Evolutionary conservation across 257 asterid genomes (phyloP).

Genomic region (Petunia secreta): DNA sequence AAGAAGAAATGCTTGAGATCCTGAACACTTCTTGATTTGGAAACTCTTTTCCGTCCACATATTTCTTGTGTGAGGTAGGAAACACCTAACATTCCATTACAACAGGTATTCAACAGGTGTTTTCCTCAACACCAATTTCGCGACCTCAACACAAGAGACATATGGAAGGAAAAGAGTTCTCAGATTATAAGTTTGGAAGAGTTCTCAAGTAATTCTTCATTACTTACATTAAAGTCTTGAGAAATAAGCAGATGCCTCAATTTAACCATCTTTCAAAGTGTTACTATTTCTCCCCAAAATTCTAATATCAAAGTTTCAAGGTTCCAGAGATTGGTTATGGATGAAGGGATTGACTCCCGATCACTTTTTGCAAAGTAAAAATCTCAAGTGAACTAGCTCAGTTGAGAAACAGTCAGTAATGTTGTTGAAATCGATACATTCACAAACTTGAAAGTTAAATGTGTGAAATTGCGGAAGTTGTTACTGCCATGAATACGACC

Average conservation of each 20-base stretch:
- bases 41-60: too few relatives aligned
- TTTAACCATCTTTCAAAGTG: conserved; percentile 24
- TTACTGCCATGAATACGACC: background rate
- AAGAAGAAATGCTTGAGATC: background rate
- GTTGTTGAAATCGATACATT: background rate
- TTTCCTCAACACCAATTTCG: too few relatives aligned
- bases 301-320: background rate
- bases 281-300: background rate
- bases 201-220: background rate
- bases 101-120: too few relatives aligned
- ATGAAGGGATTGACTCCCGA: background rate
- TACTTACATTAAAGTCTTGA: background rate
- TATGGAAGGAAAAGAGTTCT: too few relatives aligned
- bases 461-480: too few relatives aligned
- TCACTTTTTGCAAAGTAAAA: conserved; percentile 15
- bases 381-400: conserved; percentile 23
- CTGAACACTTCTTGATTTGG: too few relatives aligned
- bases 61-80: too few relatives aligned
- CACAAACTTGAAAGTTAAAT: too few relatives aligned
- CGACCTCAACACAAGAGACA: too few relatives aligned
- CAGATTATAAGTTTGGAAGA: background rate
- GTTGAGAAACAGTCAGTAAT: conserved; percentile 31
- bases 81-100: too few relatives aligned
- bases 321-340: background rate
- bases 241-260: conserved; percentile 24